A percentile compares a stretch with the other conserved stretches of the same genome.
These are phyloP conservation scores for Botrytis hyacinthi DNA, from an alignment of 2,329 filamentous ascomycete species.

Conservation along the genomic window DNA sequence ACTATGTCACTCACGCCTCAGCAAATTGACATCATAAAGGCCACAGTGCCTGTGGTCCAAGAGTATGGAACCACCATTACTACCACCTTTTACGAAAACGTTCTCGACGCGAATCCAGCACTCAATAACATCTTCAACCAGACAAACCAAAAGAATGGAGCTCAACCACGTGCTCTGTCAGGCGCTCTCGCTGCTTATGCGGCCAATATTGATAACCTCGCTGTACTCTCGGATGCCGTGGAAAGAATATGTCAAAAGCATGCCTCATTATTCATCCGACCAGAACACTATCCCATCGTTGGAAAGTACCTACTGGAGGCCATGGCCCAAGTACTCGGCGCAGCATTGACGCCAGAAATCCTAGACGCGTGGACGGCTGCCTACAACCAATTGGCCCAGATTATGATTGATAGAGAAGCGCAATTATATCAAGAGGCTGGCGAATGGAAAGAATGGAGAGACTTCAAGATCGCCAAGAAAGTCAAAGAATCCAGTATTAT, in stretches of 20 bases:
- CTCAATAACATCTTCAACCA: slow-evolving; percentile 71
- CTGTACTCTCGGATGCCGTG: slow-evolving; percentile 52
- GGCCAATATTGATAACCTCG: slow-evolving; percentile 67
- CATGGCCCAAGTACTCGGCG: slow-evolving; percentile 65
- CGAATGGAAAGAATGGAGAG: slow-evolving; percentile 50
- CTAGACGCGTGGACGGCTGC: slow-evolving; percentile 70
- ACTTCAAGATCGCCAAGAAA: slow-evolving; percentile 58
- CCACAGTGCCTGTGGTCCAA: slow-evolving; percentile 70
- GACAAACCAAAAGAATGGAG: slow-evolving; percentile 64
- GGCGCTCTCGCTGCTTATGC: slow-evolving; percentile 70
- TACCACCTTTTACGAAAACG: slow-evolving; percentile 67
- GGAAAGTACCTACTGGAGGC: slow-evolving; percentile 66
- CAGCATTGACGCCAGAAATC: slow-evolving; percentile 63
- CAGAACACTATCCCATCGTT: slow-evolving; percentile 70
- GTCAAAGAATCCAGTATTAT: slow-evolving; percentile 60
- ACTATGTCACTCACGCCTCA: slow-evolving; percentile 52
- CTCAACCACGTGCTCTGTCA: slow-evolving; percentile 69
- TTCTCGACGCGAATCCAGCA: slow-evolving; percentile 62
- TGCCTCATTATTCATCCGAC: slow-evolving; percentile 64
- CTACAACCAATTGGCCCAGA: slow-evolving; percentile 67
- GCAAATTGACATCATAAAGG: slow-evolving; percentile 71
- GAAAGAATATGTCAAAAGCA: slow-evolving; percentile 78
- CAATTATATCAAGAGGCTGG: slow-evolving; percentile 55
- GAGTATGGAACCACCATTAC: slow-evolving; percentile 69
- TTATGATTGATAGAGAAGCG: slow-evolving; percentile 66